These are phyloP conservation scores for Apostasia shenzhenica DNA, from an alignment of 106 monocot species.

Conservation along the genomic window DNA sequence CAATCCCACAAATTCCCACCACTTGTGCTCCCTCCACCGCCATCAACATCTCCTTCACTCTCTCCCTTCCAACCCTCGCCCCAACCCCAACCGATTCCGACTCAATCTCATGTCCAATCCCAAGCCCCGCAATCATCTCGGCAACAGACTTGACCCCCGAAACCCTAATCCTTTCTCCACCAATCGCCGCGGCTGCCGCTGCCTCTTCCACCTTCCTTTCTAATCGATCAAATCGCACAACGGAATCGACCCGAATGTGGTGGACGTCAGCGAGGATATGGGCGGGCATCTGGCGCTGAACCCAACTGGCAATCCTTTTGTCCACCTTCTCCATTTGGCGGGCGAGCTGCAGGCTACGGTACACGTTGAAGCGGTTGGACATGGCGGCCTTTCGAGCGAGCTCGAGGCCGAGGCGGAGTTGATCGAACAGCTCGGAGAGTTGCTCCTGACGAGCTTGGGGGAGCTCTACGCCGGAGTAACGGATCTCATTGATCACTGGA, in stretches of 20 bases:
- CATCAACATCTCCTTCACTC: conserved; percentile 45
- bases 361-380: conserved; percentile 46
- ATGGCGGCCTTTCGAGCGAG: conserved; percentile 31
- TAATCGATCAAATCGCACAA: conserved; percentile 24
- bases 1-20: conserved; percentile 62
- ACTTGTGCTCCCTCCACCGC: conserved; percentile 10
- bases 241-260: conserved; percentile 28
- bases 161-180: neutral
- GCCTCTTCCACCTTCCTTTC: conserved; percentile 18
- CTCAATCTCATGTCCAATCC: conserved; percentile 2
- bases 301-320: conserved; percentile 23
- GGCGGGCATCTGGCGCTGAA: conserved; percentile 26
- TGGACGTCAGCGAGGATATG: conserved; percentile 44
- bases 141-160: conserved; percentile 19
- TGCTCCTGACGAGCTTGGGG: conserved; percentile 33
- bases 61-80: conserved; percentile 31
- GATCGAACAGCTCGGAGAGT: conserved; percentile 30
- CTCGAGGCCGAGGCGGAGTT: conserved; percentile 26
- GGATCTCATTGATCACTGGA: conserved; percentile 35
- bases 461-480: conserved; percentile 35
- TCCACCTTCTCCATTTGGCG: conserved; percentile 39
- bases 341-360: conserved; percentile 36
- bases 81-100: conserved; percentile 7
- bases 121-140: conserved; percentile 6
- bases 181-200: neutral